These are phyloP conservation scores for Crithidia brevicula DNA, from an alignment of 208 protist genomes.

Conservation along the genomic window DNA sequence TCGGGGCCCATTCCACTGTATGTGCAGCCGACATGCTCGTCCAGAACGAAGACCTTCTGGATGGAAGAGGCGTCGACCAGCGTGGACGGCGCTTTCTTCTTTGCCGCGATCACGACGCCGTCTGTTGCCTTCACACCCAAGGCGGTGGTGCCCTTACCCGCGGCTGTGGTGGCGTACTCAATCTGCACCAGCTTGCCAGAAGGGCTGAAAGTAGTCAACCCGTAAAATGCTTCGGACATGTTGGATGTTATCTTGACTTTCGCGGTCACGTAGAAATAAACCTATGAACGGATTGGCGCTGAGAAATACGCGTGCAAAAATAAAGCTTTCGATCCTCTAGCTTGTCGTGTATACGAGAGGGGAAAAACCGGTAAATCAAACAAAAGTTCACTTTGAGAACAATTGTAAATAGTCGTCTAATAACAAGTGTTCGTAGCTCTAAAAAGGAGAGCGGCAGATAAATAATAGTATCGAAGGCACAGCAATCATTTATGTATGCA, in stretches of 20 bases:
- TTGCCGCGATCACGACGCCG: conserved; percentile 99
- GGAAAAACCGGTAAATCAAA: too few relatives aligned
- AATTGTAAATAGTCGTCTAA: too few relatives aligned
- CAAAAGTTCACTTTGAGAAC: too few relatives aligned
- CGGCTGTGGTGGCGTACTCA: conserved; percentile 99
- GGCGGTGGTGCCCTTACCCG: conserved; percentile 92
- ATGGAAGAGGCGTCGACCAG: conserved; percentile 96
- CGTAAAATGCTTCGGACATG: conserved; percentile 97
- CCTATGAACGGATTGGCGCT: too few relatives aligned
- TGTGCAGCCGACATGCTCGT: conserved; percentile 96
- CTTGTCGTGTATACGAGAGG: too few relatives aligned
- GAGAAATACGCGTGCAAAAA: too few relatives aligned
- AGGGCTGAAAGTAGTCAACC: conserved; percentile 99
- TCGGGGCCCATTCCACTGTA: conserved; percentile 99
- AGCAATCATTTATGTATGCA: too few relatives aligned
- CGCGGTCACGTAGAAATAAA: too few relatives aligned
- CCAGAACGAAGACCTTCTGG: conserved; percentile 95
- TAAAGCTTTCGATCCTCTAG: too few relatives aligned
- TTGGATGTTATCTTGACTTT: not conserved
- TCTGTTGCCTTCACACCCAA: conserved; percentile 95
- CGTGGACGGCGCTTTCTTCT: conserved; percentile 97
- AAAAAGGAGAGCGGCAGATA: too few relatives aligned
- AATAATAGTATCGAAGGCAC: too few relatives aligned
- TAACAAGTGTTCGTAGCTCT: too few relatives aligned
- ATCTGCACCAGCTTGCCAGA: conserved; percentile 99